These are phyloP conservation scores for Nyssa sinensis DNA, from an alignment of 148 eudicot species.

Conservation along the genomic window DNA sequence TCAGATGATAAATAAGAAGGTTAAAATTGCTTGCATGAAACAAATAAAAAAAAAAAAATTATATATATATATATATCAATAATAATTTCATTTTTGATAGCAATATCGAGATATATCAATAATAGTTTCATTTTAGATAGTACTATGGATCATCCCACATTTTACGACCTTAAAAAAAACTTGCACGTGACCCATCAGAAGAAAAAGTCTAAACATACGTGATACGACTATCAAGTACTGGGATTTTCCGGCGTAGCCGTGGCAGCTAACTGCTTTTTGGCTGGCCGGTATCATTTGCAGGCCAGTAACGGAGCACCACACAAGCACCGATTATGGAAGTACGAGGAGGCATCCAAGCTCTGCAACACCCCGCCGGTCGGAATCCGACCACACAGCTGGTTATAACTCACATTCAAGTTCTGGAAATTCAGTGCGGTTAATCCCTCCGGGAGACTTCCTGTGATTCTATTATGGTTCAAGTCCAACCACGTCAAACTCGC, in stretches of 20 bases:
- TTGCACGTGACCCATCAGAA: too few species aligned
- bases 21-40: too few species aligned
- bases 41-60: too few species aligned
- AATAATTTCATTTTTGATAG: too few species aligned
- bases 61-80: too few species aligned
- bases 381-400: constrained; percentile 51
- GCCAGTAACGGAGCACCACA: constrained; percentile 56
- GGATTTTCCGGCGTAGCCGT: background rate
- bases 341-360: constrained; percentile 24
- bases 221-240: too few species aligned
- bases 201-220: too few species aligned
- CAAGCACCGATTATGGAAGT: constrained; percentile 52
- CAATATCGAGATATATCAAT: too few species aligned
- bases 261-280: background rate
- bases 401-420: constrained; percentile 48
- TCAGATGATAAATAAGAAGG: too few species aligned
- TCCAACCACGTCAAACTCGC: constrained; percentile 26
- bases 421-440: constrained; percentile 23
- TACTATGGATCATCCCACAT: too few species aligned
- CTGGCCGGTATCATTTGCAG: constrained; percentile 21
- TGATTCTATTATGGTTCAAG: constrained; percentile 54
- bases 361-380: constrained; percentile 49
- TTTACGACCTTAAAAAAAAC: too few species aligned
- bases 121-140: too few species aligned
- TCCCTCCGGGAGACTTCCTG: constrained; percentile 40